Base-by-base conservation (phyloP, 768 basidiomycete species). In the Psilocybe sp. region DNA sequence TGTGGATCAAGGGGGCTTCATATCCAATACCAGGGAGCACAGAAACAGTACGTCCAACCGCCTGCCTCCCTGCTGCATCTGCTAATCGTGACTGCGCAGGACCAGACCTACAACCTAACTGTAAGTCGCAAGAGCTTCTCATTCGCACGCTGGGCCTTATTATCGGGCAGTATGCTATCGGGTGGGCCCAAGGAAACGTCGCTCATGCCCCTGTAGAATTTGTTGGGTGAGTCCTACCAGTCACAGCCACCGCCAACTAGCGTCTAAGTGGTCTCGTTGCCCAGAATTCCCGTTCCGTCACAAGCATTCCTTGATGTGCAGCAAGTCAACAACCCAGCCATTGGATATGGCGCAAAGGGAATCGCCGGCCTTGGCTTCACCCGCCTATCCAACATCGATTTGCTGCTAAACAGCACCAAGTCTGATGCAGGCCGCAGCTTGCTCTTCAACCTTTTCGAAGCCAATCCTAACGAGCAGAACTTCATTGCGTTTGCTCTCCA, bases 341-440 rank as follows among this genome's bases (percentile, higher is more conserved):
- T 89, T 19, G 72, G 74, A 3, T 89, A 86, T 59, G 87, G 85
- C 15, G 85, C 87, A 13, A 62, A 70, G 53, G 90, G 90, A 15
- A 81, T 93, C 60, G 64, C 82, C 34, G 89, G 91, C 9, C 76
- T 92, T 11, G 90, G 92, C 34, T 92, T 92, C 60, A 82, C 82
- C 34, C 78, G 80, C 14, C 79, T 93, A 37, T 93, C 92, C 3
- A 78, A 71, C 31, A 79, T 94, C 49, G 88, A 92, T 59, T 66
- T 73, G 9, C 62, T 71, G 5, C 65, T 89, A 40, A 87, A 85
- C 55, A 58, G 66, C 31, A 80, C 85, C 1, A 76, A 78, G 20
- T 73, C 78, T 1, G 74, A 79, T 2, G 69, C 77, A 5, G 91
- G 90, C 15, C 79, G 85, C 28, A 83, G 81, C 54, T 60, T 93